Percentiles rank a stretch among this genome's conserved stretches.
Conservation (phyloP, 345 rosid genomes). For the Eucalyptus guilfoylei region DNA sequence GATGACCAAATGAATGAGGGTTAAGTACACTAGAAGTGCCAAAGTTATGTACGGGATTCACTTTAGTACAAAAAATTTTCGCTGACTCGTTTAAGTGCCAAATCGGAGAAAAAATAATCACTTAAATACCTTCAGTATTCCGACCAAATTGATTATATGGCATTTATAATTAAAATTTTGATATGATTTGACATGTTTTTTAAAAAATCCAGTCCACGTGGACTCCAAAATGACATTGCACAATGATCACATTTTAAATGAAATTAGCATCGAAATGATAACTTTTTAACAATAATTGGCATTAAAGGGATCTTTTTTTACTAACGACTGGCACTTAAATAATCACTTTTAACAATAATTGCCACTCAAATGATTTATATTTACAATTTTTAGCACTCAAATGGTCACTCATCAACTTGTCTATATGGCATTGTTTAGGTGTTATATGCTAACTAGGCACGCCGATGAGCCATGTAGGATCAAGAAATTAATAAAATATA, state of each 20-base stretch:
- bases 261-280: accelerated
- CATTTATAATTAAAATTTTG: too few relatives aligned
- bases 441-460: accelerated
- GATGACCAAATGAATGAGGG: too few relatives aligned
- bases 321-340: accelerated
- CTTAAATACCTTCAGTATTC: accelerated
- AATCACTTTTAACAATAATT: too few relatives aligned
- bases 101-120: too few relatives aligned
- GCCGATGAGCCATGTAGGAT: accelerated
- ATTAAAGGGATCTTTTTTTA: too few relatives aligned
- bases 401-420: too few relatives aligned
- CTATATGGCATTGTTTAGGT: accelerated
- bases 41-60: accelerated
- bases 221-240: accelerated
- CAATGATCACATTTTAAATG: too few relatives aligned
- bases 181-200: too few relatives aligned
- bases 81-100: accelerated
- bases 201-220: accelerated
- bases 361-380: accelerated
- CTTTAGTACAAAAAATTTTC: too few relatives aligned
- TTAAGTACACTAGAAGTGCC: too few relatives aligned
- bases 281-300: accelerated
- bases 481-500: too few relatives aligned
- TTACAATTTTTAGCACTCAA: too few relatives aligned
- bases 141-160: accelerated